phyloP scores from a whole-genome alignment of 2,329 filamentous ascomycete species.

The Harringtonia lauricola region DNA sequence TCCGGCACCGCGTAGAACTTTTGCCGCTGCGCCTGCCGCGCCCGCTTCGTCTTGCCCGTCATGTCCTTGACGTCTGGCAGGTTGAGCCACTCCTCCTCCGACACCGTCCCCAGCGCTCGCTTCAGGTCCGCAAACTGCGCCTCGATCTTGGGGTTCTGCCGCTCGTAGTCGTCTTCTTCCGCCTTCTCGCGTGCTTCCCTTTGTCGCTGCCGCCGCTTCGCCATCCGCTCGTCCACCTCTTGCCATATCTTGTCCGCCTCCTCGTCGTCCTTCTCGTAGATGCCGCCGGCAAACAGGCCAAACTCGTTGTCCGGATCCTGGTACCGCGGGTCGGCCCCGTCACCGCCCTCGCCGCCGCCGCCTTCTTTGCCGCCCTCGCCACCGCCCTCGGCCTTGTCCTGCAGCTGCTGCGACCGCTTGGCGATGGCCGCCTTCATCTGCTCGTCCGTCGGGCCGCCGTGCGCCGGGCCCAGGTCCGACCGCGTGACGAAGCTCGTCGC shows the following conservation, averaged over 20 bases:
- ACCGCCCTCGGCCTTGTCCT: conserved; percentile 39
- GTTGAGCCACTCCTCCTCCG: conserved; percentile 93
- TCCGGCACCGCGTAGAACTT: conserved; percentile 95
- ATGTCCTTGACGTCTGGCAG: conserved; percentile 93
- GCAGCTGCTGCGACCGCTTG: conserved; percentile 79
- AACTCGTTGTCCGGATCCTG: conserved; percentile 97
- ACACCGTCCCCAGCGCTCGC: conserved; percentile 74
- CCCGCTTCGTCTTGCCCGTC: conserved; percentile 84
- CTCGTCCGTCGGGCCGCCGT: conserved; percentile 91
- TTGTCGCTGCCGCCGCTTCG: conserved; percentile 72
- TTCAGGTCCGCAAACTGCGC: conserved; percentile 97
- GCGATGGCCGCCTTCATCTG: conserved; percentile 97
- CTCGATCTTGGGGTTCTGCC: conserved; percentile 95
- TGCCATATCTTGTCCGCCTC: conserved; percentile 95
- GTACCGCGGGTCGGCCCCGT: conserved; percentile 65
- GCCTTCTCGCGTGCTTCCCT: conserved; percentile 89
- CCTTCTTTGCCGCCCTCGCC: conserved; percentile 68
- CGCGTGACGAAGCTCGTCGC: conserved; percentile 97
- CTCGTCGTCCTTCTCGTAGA: conserved; percentile 95
- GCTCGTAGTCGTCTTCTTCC: conserved; percentile 91
- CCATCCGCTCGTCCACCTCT: conserved; percentile 95
- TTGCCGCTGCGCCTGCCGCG: conserved; percentile 70
- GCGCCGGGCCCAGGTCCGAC: conserved; percentile 88
- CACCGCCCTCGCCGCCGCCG: conserved; percentile 20
- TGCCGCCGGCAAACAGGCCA: conserved; percentile 86